Evolutionary conservation across 306 rosid genomes (phyloP), one percentile per base, ranked within the genome.

Genomic region (Hippophae rhamnoides): DNA sequence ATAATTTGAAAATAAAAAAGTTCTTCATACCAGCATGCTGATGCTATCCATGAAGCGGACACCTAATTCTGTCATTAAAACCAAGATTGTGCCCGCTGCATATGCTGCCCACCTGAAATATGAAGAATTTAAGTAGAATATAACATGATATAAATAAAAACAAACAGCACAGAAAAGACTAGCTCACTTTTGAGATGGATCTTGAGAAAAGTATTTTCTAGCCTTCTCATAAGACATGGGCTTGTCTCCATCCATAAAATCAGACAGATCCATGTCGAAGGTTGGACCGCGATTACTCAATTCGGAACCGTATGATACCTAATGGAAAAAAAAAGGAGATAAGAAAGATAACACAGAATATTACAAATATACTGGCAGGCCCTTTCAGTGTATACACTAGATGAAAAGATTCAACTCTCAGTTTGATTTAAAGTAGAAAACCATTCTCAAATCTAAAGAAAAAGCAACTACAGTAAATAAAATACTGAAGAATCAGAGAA

Each of bases 241-340:
- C 57, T 83, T 67, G 49, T 54, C 86, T 65, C 81, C 87, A 0
- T 89, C 97, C 86, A 82, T 72, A 78, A 90, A 90, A 74, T 90
- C 97, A 60, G 96, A 83, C 59, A 90, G 64, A 68, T 80, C 79
- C 98, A 92, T 92, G 82, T 92, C 98, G 70, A 92, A 92, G 9
- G 98, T 87, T 47, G 98, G 96, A 43, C 93, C 76, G 46, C 98
- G 93, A 58, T 92, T 87, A 77, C 98, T 64, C 77, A 92, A 68
- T 58, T 92, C 96, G 6, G 98, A 92, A 57, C 98, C 98, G 73
- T 78, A 92, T 14, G 98, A 92, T 50, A 92, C 98, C 98, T 92
- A 77, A 65, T 58, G 66, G 57, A 71, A 62, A 78, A 70, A 47
- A 69, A 48, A 58, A 13, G 13, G 63, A 53, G 52, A 70, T 43